These are phyloP conservation scores for Papiliotrema flavescens DNA, from an alignment of 1,284 basidiomycete genomes.

Conservation along the genomic window DNA sequence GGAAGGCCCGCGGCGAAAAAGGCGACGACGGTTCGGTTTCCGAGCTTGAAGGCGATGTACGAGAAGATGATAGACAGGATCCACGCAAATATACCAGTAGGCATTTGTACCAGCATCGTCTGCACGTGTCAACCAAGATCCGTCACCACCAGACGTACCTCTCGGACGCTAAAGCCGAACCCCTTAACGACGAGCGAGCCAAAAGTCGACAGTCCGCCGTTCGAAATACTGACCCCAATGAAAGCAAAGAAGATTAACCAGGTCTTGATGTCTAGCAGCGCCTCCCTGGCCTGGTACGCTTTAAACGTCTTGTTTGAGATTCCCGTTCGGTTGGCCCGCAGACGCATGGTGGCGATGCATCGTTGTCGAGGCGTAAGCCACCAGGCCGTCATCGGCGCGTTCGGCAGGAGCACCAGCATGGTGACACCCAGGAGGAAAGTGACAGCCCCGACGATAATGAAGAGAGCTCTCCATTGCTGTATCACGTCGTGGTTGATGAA, in stretches of 20 bases:
- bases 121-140: too few relatives aligned
- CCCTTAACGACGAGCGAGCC: slow-evolving; percentile 21
- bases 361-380: slow-evolving; percentile 27
- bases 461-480: slow-evolving; percentile 14
- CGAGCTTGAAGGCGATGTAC: slow-evolving; percentile 10
- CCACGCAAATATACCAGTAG: slow-evolving; percentile 15
- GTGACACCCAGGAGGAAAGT: slow-evolving; percentile 1
- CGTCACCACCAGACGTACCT: slow-evolving; percentile 4
- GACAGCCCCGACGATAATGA: slow-evolving; percentile 7
- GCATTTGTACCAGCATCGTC: slow-evolving; percentile 19
- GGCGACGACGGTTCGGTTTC: slow-evolving; percentile 26
- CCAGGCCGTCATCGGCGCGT: slow-evolving; percentile 18
- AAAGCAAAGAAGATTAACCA: slow-evolving; percentile 18
- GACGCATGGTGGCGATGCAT: slow-evolving; percentile 13
- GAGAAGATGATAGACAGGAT: not conserved
- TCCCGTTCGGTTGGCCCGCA: slow-evolving; percentile 18
- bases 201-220: slow-evolving; percentile 20
- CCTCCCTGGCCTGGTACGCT: slow-evolving; percentile 15
- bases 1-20: slow-evolving; percentile 4
- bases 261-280: slow-evolving; percentile 13
- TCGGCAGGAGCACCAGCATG: slow-evolving; percentile 8
- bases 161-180: slow-evolving; percentile 17
- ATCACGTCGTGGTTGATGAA: slow-evolving; percentile 8
- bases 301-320: slow-evolving; percentile 14
- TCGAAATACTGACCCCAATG: slow-evolving; percentile 12